Evolutionary conservation across 768 basidiomycete genomes (phyloP).

Genomic region (Asterophora lycoperdoides): DNA sequence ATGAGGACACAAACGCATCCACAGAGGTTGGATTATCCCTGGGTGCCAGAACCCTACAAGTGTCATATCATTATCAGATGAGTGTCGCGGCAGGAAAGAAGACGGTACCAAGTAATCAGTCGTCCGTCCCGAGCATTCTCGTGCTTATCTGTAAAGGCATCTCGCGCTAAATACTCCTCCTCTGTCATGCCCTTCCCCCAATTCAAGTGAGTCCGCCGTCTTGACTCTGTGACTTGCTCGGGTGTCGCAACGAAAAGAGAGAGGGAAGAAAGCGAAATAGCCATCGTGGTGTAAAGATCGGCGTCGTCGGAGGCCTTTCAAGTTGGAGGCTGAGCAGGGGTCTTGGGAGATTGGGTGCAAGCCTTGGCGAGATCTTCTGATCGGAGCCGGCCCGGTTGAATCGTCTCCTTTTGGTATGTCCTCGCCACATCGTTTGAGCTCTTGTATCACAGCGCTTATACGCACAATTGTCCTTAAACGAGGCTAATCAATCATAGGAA

Average conservation of each 20-base stretch:
- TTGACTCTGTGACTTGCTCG: slow-evolving; percentile 39
- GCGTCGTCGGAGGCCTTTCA: not conserved
- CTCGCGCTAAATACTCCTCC: slow-evolving; percentile 43
- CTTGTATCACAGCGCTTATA: too few relatives aligned
- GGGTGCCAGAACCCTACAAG: slow-evolving; percentile 52
- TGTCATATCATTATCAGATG: not conserved
- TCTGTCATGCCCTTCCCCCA: slow-evolving; percentile 43
- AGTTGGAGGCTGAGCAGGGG: too few relatives aligned
- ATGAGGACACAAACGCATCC: slow-evolving; percentile 51
- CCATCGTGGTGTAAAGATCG: not conserved
- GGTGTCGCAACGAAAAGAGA: slow-evolving; percentile 47
- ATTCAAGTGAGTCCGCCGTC: slow-evolving; percentile 32
- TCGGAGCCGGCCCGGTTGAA: too few relatives aligned
- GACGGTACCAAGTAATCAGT: slow-evolving; percentile 48
- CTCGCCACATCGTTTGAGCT: too few relatives aligned
- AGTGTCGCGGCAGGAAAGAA: not conserved
- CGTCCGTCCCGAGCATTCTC: slow-evolving; percentile 44
- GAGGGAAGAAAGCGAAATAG: slow-evolving; percentile 21
- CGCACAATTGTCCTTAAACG: too few relatives aligned
- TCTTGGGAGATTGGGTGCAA: too few relatives aligned
- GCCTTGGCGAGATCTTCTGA: too few relatives aligned
- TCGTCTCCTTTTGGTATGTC: too few relatives aligned
- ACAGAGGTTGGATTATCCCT: slow-evolving; percentile 45
- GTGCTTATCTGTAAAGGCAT: slow-evolving; percentile 33
- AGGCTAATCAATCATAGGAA: too few relatives aligned